phyloP scores from a whole-genome alignment of 495 filamentous ascomycete genomes.

The Pyronema domesticum region DNA sequence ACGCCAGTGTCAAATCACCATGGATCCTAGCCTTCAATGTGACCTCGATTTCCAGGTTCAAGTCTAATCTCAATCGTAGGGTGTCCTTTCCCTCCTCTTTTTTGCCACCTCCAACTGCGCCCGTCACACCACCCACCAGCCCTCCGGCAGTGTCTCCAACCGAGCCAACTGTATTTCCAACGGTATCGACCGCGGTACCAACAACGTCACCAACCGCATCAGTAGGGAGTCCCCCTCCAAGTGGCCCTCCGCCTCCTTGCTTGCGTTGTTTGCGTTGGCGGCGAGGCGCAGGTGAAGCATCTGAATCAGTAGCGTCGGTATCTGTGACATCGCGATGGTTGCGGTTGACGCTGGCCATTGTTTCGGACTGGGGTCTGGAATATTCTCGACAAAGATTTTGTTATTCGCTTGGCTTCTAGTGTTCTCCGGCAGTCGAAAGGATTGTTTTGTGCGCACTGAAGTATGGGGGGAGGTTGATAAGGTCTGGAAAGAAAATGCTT shows the following conservation, averaged over 20 bases:
- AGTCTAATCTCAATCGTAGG: slow-evolving; percentile 56
- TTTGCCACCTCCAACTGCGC: slow-evolving; percentile 21
- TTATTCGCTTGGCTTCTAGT: neutral
- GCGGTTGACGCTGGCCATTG: neutral
- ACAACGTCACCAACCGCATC: neutral
- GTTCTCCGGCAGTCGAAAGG: neutral
- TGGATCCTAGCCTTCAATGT: slow-evolving; percentile 89
- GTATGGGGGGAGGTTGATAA: neutral
- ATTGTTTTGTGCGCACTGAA: neutral
- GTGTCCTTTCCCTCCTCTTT: slow-evolving; percentile 40
- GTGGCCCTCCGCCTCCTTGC: neutral
- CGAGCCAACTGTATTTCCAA: slow-evolving; percentile 3
- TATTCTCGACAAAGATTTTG: neutral
- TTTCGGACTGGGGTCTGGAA: neutral
- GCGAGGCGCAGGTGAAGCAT: neutral
- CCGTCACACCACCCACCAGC: slow-evolving; percentile 2
- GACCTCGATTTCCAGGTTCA: slow-evolving; percentile 81
- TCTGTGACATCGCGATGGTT: neutral
- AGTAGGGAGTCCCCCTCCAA: slow-evolving; percentile 3
- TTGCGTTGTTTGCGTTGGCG: slow-evolving; percentile 2
- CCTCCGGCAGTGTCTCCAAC: slow-evolving; percentile 1
- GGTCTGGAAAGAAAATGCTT: neutral
- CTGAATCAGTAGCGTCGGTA: neutral
- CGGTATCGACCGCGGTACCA: slow-evolving; percentile 3
- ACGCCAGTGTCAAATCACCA: slow-evolving; percentile 67